Evolutionary conservation across 257 asterid species (phyloP).

Genomic region (Jaltomata sinuosa): DNA sequence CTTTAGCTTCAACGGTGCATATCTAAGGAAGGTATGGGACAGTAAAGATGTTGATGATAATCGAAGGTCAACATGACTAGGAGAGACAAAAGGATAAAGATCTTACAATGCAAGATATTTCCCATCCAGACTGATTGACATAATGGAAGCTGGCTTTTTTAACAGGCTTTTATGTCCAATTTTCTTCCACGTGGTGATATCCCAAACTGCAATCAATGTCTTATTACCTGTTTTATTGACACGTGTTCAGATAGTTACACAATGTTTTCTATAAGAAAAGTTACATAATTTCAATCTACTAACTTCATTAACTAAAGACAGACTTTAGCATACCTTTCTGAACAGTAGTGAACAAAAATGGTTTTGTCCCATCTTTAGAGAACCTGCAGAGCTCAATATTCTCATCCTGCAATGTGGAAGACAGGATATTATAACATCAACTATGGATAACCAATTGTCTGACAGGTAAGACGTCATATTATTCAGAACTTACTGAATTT

Average conservation of each 20-base stretch:
- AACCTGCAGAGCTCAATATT: constrained; percentile 80
- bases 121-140: constrained; percentile 89
- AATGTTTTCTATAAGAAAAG: constrained; percentile 1
- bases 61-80: not conserved
- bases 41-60: not conserved
- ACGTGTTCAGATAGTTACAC: constrained; percentile 9
- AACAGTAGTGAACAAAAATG: constrained; percentile 75
- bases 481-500: constrained; percentile 49
- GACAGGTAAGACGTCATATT: not conserved
- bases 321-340: constrained; percentile 50
- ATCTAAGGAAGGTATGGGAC: not conserved
- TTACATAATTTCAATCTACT: not conserved
- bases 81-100: not conserved
- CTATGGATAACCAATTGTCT: not conserved
- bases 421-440: constrained; percentile 7
- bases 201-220: constrained; percentile 77
- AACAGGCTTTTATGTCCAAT: constrained; percentile 78
- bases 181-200: constrained; percentile 81
- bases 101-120: constrained; percentile 93
- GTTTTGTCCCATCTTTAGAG: constrained; percentile 95
- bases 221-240: constrained; percentile 51
- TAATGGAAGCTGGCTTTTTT: constrained; percentile 64
- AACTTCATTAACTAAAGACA: not conserved
- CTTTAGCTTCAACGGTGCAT: not conserved
- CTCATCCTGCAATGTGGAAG: constrained; percentile 59